These are phyloP conservation scores for Agaricales sp. DNA, from an alignment of 1,284 basidiomycete species.

Conservation along the genomic window DNA sequence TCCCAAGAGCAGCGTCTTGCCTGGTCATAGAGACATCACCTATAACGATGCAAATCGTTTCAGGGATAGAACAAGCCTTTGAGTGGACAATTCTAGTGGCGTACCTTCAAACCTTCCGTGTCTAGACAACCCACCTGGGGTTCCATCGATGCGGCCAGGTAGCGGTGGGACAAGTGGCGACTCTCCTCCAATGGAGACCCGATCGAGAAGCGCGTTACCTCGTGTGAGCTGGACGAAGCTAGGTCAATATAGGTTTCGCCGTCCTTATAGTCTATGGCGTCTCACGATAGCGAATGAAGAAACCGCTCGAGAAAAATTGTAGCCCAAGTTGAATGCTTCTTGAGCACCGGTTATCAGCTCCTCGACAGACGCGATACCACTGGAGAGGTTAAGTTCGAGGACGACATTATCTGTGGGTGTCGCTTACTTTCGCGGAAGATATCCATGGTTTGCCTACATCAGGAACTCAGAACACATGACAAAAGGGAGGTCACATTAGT, in stretches of 20 bases:
- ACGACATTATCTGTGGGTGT: neutral
- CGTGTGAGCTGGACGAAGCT: slow-evolving; percentile 1
- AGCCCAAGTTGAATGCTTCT: neutral
- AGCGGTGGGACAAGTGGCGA: neutral
- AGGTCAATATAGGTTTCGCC: neutral
- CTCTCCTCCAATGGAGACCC: neutral
- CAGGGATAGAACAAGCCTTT: neutral
- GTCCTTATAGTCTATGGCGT: neutral
- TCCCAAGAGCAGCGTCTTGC: neutral
- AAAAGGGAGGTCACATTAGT: neutral
- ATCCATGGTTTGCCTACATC: neutral
- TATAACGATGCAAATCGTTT: neutral
- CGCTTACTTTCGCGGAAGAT: slow-evolving; percentile 1
- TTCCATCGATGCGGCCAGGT: neutral
- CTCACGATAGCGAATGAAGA: neutral
- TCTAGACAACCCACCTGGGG: neutral
- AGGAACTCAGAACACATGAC: too few relatives aligned
- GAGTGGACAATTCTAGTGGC: neutral
- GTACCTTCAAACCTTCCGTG: slow-evolving; percentile 1
- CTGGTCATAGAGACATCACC: slow-evolving; percentile 1
- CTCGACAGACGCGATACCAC: neutral
- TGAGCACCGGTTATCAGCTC: neutral
- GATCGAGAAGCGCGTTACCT: neutral
- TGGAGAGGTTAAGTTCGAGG: neutral
- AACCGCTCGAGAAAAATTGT: neutral